phyloP scores from a whole-genome alignment of 2,329 filamentous ascomycete species.

The Hypoxylon sp. region DNA sequence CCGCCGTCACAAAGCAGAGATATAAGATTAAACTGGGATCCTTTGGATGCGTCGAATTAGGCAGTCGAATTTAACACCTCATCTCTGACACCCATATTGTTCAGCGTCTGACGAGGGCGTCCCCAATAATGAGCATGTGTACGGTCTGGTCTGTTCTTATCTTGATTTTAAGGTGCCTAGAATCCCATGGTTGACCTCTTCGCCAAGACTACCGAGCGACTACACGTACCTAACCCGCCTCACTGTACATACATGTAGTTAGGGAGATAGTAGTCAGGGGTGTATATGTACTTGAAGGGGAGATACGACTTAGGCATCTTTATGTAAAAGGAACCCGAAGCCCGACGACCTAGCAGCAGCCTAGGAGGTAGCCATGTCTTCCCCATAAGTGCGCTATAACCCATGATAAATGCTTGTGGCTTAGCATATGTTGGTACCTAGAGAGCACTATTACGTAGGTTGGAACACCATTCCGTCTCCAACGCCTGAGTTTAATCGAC shows the following conservation, averaged over 20 bases:
- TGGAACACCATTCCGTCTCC: neutral
- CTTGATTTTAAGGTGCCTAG: conserved; percentile 35
- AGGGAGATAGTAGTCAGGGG: conserved; percentile 22
- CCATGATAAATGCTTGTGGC: conserved; percentile 37
- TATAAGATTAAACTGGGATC: conserved; percentile 19
- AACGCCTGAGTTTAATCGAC: conserved; percentile 12
- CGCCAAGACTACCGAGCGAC: conserved; percentile 29
- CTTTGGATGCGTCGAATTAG: conserved; percentile 23
- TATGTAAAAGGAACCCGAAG: conserved; percentile 18
- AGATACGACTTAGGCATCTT: conserved; percentile 21
- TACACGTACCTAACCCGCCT: conserved; percentile 21
- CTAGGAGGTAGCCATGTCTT: neutral
- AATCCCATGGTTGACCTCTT: conserved; percentile 15
- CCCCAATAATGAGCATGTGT: conserved; percentile 18
- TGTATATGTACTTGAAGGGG: neutral
- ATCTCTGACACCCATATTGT: conserved; percentile 19
- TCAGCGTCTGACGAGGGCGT: conserved; percentile 20
- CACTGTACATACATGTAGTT: conserved; percentile 9
- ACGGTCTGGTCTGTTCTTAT: conserved; percentile 4
- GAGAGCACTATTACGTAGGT: conserved; percentile 28
- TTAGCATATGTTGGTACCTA: conserved; percentile 29
- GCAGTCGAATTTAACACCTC: conserved; percentile 30
- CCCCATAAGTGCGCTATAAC: conserved; percentile 5
- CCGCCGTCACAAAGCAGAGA: conserved; percentile 35
- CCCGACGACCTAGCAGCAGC: conserved; percentile 14